These are phyloP conservation scores for Bryoglossum gracile DNA, from an alignment of 495 filamentous ascomycete species.

Conservation along the genomic window DNA sequence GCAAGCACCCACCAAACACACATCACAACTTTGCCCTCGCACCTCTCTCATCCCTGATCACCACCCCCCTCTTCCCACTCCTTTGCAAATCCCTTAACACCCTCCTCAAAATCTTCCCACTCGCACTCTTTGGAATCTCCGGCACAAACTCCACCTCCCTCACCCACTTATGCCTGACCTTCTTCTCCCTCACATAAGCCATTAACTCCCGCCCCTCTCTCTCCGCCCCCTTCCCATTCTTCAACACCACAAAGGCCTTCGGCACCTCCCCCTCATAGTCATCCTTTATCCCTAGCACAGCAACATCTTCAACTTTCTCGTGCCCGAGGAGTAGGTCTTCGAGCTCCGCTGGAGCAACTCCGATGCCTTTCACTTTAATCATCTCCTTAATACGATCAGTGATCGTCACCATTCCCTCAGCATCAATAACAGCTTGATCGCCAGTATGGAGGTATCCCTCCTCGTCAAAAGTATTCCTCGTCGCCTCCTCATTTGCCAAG, in stretches of 20 bases:
- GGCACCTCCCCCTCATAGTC: constrained; percentile 58
- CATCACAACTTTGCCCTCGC: constrained; percentile 10
- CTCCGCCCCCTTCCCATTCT: constrained; percentile 23
- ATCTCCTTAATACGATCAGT: constrained; percentile 73
- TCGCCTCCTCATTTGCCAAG: constrained; percentile 62
- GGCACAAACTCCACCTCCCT: constrained; percentile 54
- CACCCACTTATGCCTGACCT: constrained; percentile 61
- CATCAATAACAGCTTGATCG: constrained; percentile 55
- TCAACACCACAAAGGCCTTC: constrained; percentile 53
- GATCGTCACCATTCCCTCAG: constrained; percentile 58
- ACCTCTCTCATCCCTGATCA: constrained; percentile 6
- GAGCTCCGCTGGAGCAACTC: constrained; percentile 63
- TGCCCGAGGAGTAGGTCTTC: constrained; percentile 57
- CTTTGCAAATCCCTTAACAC: constrained; percentile 34
- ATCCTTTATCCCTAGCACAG: constrained; percentile 52
- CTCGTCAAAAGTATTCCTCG: constrained; percentile 54
- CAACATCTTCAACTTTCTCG: constrained; percentile 49
- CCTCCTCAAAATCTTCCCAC: constrained; percentile 79
- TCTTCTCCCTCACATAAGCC: constrained; percentile 51
- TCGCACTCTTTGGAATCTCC: constrained; percentile 68
- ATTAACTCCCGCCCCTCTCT: constrained; percentile 38
- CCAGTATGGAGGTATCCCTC: constrained; percentile 54
- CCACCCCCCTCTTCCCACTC: neutral
- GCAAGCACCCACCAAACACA: too few species aligned
- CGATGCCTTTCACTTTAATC: constrained; percentile 69